Percentiles rank a stretch among this genome's conserved stretches.
Conservation (phyloP, 306 rosid genomes). For the Prunus armeniaca region DNA sequence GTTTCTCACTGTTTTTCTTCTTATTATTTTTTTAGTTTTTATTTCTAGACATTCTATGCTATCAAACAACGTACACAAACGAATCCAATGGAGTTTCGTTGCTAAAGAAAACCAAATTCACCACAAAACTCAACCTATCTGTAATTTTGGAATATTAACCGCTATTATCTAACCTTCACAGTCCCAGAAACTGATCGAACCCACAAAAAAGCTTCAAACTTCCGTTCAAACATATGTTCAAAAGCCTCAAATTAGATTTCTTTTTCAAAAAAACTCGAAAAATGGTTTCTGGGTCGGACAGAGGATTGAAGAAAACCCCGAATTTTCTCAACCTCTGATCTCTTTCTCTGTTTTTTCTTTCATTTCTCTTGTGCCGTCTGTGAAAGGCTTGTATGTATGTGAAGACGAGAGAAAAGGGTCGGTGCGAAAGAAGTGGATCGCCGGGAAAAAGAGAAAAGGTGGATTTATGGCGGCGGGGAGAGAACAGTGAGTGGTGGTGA, state of each 20-base stretch:
- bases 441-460: not conserved
- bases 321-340: not conserved
- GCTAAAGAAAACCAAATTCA: not conserved
- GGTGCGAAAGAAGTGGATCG: conserved; percentile 43
- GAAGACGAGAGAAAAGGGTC: not conserved
- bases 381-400: not conserved
- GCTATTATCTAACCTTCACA: not conserved
- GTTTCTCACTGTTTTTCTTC: not conserved
- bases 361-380: not conserved
- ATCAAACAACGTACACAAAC: not conserved
- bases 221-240: not conserved
- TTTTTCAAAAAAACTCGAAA: not conserved
- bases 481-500: not conserved
- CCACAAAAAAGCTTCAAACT: not conserved
- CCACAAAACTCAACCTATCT: not conserved
- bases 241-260: not conserved
- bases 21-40: not conserved
- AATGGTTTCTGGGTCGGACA: not conserved
- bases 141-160: not conserved
- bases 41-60: not conserved
- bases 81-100: not conserved
- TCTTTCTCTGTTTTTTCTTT: not conserved
- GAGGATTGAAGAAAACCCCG: conserved; percentile 3
- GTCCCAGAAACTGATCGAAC: not conserved
- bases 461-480: conserved; percentile 22